These are phyloP conservation scores for Starmerella vaccinii DNA, from an alignment of 805 yeast species.

Conservation along the genomic window DNA sequence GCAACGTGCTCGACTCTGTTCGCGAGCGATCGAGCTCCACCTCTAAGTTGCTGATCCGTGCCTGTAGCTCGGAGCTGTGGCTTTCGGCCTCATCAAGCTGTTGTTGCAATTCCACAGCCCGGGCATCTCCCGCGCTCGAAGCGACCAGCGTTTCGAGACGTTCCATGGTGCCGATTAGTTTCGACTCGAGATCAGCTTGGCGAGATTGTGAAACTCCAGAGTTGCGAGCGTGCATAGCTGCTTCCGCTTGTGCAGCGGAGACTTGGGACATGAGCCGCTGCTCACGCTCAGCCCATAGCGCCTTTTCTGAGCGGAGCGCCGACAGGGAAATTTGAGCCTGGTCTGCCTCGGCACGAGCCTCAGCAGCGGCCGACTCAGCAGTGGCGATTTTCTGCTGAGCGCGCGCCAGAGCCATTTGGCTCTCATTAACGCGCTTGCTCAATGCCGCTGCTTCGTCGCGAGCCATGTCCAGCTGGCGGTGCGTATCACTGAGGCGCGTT, in stretches of 20 bases:
- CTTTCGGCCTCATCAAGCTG: slow-evolving; percentile 14
- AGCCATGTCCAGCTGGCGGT: slow-evolving; percentile 26
- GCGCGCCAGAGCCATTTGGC: slow-evolving; percentile 1
- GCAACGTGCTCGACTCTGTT: background rate
- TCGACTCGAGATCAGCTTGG: slow-evolving; percentile 3
- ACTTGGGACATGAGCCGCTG: slow-evolving; percentile 17
- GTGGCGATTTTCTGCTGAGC: slow-evolving; percentile 7
- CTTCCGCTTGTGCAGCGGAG: background rate
- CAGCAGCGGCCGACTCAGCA: background rate
- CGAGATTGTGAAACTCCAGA: background rate
- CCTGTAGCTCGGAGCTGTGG: slow-evolving; percentile 9
- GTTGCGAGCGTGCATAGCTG: background rate
- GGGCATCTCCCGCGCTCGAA: slow-evolving; percentile 21
- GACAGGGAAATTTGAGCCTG: background rate
- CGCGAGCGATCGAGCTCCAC: background rate
- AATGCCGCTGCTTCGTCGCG: slow-evolving; percentile 23
- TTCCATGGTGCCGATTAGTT: slow-evolving; percentile 1
- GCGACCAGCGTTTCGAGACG: slow-evolving; percentile 17
- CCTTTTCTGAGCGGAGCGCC: background rate
- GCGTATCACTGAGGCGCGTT: slow-evolving; percentile 29
- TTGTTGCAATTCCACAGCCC: slow-evolving; percentile 25
- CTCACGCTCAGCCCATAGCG: slow-evolving; percentile 9
- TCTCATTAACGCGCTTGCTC: background rate
- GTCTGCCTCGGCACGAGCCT: slow-evolving; percentile 16
- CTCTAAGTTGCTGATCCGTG: slow-evolving; percentile 6